These are phyloP conservation scores for Oligophagozyma castellii DNA, from an alignment of 1,139 yeast species.

Conservation along the genomic window DNA sequence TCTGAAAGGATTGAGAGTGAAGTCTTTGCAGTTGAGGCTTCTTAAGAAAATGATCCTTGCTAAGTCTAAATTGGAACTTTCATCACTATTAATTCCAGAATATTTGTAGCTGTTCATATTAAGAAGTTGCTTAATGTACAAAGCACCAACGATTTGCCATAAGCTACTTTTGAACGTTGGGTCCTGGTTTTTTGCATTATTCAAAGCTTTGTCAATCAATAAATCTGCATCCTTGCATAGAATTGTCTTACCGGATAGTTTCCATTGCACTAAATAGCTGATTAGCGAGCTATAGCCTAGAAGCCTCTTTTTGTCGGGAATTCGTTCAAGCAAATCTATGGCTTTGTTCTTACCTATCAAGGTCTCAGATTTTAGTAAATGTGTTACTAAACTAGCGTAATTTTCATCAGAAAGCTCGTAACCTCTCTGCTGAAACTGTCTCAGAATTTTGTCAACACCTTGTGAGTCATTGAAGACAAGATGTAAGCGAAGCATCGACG, in stretches of 20 bases:
- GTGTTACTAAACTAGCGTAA: conserved; percentile 11
- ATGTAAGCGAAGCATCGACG: conserved; percentile 29
- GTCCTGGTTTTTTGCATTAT: conserved; percentile 13
- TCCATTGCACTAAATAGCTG: conserved; percentile 10
- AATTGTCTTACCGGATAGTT: conserved; percentile 4
- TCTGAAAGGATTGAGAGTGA: conserved; percentile 13
- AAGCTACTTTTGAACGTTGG: conserved; percentile 9
- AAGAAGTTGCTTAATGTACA: conserved; percentile 11
- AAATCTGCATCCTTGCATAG: conserved; percentile 1
- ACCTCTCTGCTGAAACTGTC: conserved; percentile 18
- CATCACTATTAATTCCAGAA: neutral
- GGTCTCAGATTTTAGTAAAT: conserved; percentile 8
- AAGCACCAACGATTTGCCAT: conserved; percentile 15
- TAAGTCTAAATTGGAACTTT: conserved; percentile 4
- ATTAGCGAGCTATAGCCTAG: conserved; percentile 11
- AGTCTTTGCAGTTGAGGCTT: neutral
- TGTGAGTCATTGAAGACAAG: conserved; percentile 28
- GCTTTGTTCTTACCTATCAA: conserved; percentile 11
- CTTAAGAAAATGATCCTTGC: conserved; percentile 11
- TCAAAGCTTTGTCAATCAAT: conserved; percentile 10
- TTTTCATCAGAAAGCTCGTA: conserved; percentile 12
- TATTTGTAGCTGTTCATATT: conserved; percentile 1
- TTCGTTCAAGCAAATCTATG: conserved; percentile 8
- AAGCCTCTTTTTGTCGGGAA: conserved; percentile 9
- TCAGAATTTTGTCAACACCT: conserved; percentile 29